Conservation (phyloP, 2,329 filamentous ascomycete species). For the Fusarium coicis region DNA sequence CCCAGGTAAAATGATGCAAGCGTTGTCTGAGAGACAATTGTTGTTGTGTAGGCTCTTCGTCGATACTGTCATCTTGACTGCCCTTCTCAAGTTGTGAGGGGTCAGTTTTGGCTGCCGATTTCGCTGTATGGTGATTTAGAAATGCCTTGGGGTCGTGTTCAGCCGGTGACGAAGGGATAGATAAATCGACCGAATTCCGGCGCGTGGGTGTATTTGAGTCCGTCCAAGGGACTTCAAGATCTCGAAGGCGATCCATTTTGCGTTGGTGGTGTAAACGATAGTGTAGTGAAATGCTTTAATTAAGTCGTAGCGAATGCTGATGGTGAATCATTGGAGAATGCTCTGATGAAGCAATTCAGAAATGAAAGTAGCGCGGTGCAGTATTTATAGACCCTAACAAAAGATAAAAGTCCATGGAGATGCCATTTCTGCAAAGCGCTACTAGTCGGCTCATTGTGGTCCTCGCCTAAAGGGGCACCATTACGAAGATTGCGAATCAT, state of each 20-base stretch:
- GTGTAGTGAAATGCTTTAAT: not conserved
- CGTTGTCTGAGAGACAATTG: conserved; percentile 56
- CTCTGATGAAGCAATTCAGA: not conserved
- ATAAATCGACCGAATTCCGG: conserved; percentile 35
- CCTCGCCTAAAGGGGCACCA: conserved; percentile 30
- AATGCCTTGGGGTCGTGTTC: conserved; percentile 20
- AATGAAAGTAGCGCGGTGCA: not conserved
- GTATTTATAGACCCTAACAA: conserved; percentile 22
- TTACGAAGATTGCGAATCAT: conserved; percentile 36
- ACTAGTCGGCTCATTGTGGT: conserved; percentile 17
- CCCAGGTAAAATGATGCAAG: conserved; percentile 72
- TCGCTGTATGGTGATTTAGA: conserved; percentile 12
- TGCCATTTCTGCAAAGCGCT: not conserved
- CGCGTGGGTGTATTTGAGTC: conserved; percentile 42
- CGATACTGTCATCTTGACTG: not conserved
- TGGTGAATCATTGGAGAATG: conserved; percentile 3
- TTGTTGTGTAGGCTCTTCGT: not conserved
- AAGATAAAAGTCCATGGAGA: not conserved
- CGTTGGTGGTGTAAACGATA: not conserved
- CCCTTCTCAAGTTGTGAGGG: conserved; percentile 27
- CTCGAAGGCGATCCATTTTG: conserved; percentile 35
- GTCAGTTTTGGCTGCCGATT: not conserved
- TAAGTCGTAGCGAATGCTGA: conserved; percentile 4
- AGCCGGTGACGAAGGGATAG: conserved; percentile 8
- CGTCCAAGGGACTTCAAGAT: conserved; percentile 37